Percentiles rank a stretch among this genome's conserved stretches.
phyloP scores from a whole-genome alignment of 83 land plant genomes.

The Picea engelmannii region DNA sequence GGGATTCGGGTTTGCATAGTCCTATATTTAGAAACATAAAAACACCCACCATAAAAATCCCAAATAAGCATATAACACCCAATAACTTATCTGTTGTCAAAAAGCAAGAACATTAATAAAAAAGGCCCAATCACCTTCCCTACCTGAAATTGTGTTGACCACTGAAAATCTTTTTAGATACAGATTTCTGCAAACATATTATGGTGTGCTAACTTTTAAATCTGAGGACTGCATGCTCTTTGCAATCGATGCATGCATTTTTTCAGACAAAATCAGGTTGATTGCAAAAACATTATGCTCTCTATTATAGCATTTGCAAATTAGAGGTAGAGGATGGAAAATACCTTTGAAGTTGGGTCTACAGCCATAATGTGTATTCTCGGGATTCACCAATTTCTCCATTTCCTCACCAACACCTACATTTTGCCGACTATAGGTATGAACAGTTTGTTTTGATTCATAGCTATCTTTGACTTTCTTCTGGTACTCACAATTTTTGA shows the following conservation, averaged over 20 bases:
- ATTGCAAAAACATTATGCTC: not conserved
- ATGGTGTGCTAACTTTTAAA: not conserved
- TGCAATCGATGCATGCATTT: not conserved
- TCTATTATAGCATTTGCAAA: not conserved
- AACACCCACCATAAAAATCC: not conserved
- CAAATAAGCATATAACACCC: not conserved
- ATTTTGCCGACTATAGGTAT: constrained; percentile 1
- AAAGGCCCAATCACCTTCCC: not conserved
- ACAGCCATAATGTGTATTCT: constrained; percentile 50
- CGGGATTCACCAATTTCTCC: constrained; percentile 32
- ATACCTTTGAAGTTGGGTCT: constrained; percentile 82
- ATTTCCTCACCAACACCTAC: constrained; percentile 24
- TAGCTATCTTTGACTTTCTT: constrained; percentile 4
- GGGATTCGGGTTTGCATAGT: not conserved
- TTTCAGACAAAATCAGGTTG: not conserved
- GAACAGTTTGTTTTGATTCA: constrained; percentile 8
- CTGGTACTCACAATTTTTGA: constrained; percentile 5
- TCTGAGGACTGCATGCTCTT: not conserved
- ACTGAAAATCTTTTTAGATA: not conserved
- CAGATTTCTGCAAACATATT: not conserved
- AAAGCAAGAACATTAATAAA: not conserved
- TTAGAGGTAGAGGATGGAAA: not conserved
- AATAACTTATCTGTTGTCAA: not conserved
- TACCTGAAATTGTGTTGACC: not conserved
- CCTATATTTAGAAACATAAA: not conserved